Evolutionary conservation across 2,329 filamentous ascomycete species (phyloP).

Genomic region (Aureobasidium lini): DNA sequence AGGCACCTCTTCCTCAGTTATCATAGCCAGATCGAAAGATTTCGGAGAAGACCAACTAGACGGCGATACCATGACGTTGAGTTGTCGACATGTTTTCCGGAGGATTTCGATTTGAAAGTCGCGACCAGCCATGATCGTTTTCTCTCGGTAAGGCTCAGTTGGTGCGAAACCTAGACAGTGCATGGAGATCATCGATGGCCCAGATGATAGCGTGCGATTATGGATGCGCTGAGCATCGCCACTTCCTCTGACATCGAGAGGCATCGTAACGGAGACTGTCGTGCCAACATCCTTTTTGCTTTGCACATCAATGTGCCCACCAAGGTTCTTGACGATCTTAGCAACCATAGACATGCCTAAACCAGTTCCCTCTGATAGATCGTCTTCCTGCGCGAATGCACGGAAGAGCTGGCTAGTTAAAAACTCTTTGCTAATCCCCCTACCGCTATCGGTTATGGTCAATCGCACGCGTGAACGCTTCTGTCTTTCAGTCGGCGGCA

Average conservation of each 20-base stretch:
- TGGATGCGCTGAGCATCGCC: not conserved
- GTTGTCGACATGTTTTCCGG: conserved; percentile 3
- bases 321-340: conserved; percentile 22
- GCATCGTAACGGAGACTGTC: conserved; percentile 44
- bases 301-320: conserved; percentile 21
- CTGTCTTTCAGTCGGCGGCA: not conserved
- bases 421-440: conserved; percentile 58
- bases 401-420: conserved; percentile 22
- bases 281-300: conserved; percentile 39
- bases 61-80: not conserved
- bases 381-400: conserved; percentile 28
- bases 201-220: not conserved
- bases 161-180: conserved; percentile 12
- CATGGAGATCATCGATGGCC: conserved; percentile 7
- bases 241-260: conserved; percentile 23
- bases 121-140: not conserved
- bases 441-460: conserved; percentile 54
- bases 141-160: not conserved
- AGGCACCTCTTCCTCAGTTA: conserved; percentile 4
- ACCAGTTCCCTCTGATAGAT: conserved; percentile 26
- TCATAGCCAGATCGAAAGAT: not conserved
- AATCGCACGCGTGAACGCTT: not conserved
- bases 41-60: not conserved
- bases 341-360: conserved; percentile 28
- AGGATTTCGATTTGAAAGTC: not conserved